phyloP scores from a whole-genome alignment of 176 grass and related monocot species.

The Coix lacrymajobi region DNA sequence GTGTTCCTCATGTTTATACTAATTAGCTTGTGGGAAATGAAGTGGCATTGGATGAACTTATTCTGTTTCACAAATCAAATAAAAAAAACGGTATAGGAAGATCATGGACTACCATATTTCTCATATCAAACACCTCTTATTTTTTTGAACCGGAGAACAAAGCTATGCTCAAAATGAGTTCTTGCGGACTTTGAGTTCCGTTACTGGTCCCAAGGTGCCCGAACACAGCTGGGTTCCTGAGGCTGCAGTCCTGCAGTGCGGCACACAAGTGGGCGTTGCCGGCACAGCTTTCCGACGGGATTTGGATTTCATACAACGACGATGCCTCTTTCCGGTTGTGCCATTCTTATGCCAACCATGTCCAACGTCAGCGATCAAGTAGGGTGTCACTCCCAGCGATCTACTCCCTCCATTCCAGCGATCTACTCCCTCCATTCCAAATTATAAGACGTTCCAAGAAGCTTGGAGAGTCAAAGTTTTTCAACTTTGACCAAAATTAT shows the following conservation, averaged over 20 bases:
- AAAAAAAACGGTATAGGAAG: neutral
- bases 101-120: neutral
- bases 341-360: neutral
- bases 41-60: neutral
- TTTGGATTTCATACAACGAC: neutral
- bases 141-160: neutral
- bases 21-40: neutral
- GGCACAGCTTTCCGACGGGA: neutral
- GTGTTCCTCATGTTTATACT: neutral
- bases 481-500: too few species aligned
- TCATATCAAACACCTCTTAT: neutral
- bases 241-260: too few species aligned
- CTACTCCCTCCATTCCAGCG: too few species aligned
- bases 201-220: neutral
- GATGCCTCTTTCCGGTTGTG: neutral
- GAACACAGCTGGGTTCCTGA: neutral
- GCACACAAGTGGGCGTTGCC: neutral
- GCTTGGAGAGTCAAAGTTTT: too few species aligned
- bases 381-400: neutral
- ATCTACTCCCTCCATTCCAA: too few species aligned
- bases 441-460: too few species aligned
- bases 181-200: neutral
- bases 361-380: neutral
- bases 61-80: neutral
- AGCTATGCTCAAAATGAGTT: neutral